A percentile compares a stretch with the other conserved stretches of the same genome.
Evolutionary conservation across 345 rosid genomes (phyloP).

Genomic region (Aethionema arabicum): DNA sequence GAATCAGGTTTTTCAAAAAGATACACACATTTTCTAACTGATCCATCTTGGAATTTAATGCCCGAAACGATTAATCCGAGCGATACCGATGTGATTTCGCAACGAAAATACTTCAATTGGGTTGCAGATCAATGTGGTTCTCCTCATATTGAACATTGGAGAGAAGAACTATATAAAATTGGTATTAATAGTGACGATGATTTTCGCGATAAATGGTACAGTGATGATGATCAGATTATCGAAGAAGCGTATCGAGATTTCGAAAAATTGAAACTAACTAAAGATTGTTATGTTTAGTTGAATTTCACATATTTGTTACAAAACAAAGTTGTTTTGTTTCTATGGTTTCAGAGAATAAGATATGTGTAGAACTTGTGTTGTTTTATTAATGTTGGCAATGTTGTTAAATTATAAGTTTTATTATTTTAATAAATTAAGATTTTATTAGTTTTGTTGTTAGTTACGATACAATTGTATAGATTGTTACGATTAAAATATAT

Average conservation of each 20-base stretch:
- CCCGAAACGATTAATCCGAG: neutral
- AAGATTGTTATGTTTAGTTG: neutral
- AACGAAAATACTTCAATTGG: neutral
- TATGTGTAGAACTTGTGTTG: too few relatives aligned
- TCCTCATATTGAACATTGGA: neutral
- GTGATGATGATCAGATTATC: neutral
- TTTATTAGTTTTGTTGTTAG: too few relatives aligned
- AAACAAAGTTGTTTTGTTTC: too few relatives aligned
- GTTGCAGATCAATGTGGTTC: neutral
- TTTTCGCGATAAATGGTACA: constrained; percentile 9
- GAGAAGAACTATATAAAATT: neutral
- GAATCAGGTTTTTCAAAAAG: too few relatives aligned
- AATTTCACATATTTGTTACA: too few relatives aligned
- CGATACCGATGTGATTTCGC: neutral
- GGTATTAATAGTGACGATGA: neutral
- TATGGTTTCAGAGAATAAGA: too few relatives aligned
- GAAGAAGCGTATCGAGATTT: neutral
- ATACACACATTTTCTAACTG: neutral
- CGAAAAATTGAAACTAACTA: neutral
- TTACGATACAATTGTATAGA: too few relatives aligned
- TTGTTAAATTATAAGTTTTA: too few relatives aligned
- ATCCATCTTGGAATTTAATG: neutral
- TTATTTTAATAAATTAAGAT: too few relatives aligned
- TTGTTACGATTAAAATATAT: too few relatives aligned
- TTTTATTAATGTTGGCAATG: too few relatives aligned